Conservation (phyloP, 768 basidiomycete species). For the Holtermannia corniformis region DNA sequence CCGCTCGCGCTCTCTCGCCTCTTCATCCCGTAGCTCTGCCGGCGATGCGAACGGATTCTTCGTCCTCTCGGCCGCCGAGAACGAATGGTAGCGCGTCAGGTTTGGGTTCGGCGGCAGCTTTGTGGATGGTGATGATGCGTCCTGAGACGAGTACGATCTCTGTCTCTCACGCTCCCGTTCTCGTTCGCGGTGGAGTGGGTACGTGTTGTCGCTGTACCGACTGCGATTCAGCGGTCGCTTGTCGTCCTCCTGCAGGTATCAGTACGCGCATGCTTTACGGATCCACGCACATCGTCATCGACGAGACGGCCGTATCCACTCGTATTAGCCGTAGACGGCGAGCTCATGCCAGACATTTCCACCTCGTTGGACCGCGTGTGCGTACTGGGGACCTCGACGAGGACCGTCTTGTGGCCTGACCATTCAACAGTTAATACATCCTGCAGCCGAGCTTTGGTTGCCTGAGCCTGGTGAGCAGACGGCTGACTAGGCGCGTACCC, state of each 20-base stretch:
- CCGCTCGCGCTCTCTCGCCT: neutral
- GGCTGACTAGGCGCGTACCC: neutral
- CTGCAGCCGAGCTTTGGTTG: slow-evolving; percentile 22
- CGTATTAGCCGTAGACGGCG: neutral
- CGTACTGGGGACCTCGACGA: slow-evolving; percentile 22
- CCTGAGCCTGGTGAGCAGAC: slow-evolving; percentile 2
- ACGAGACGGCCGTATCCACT: slow-evolving; percentile 17
- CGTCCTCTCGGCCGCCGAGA: neutral
- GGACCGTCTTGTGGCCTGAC: slow-evolving; percentile 29
- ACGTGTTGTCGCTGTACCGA: neutral
- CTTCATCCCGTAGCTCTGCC: neutral
- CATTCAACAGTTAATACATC: slow-evolving; percentile 38
- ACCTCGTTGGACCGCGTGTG: slow-evolving; percentile 11
- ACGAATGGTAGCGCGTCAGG: neutral
- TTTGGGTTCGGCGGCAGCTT: neutral
- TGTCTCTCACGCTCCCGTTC: neutral
- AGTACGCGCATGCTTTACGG: neutral
- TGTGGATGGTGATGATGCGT: neutral
- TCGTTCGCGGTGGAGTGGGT: too few species aligned
- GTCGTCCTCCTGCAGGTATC: neutral
- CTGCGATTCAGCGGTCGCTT: neutral
- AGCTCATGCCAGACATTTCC: slow-evolving; percentile 24
- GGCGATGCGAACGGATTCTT: neutral
- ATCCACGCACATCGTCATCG: slow-evolving; percentile 17
- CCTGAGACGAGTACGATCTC: neutral